Conservation (phyloP, 2,329 filamentous ascomycete species). For the Fusarium sp. region DNA sequence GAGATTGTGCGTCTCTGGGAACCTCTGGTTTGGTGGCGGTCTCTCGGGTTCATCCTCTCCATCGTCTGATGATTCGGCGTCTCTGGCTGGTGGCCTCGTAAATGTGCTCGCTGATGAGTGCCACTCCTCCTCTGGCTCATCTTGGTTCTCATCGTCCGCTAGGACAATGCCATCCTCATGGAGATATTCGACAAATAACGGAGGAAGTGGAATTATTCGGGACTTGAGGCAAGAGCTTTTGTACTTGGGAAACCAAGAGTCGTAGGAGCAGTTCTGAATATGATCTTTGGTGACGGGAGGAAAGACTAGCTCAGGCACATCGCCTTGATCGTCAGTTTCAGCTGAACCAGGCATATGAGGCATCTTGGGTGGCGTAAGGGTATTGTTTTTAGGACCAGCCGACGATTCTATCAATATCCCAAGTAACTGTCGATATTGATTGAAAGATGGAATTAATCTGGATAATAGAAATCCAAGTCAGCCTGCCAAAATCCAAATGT, state of each 20-base stretch:
- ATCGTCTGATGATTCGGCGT: slow-evolving; percentile 56
- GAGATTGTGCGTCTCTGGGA: slow-evolving; percentile 76
- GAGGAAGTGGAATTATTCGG: slow-evolving; percentile 79
- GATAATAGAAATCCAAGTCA: neutral
- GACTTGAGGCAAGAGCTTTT: slow-evolving; percentile 85
- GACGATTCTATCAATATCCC: neutral
- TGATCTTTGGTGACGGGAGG: slow-evolving; percentile 85
- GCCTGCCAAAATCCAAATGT: slow-evolving; percentile 8
- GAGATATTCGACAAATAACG: slow-evolving; percentile 83
- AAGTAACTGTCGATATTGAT: neutral
- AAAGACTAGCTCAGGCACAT: slow-evolving; percentile 66
- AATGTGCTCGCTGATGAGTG: slow-evolving; percentile 48
- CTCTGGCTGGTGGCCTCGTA: slow-evolving; percentile 48
- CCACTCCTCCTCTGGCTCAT: slow-evolving; percentile 66
- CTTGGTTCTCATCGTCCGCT: slow-evolving; percentile 68
- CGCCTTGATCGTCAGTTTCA: slow-evolving; percentile 11
- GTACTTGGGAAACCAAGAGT: slow-evolving; percentile 89
- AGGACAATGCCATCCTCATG: slow-evolving; percentile 92
- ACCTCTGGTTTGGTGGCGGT: slow-evolving; percentile 63
- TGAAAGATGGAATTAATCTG: neutral
- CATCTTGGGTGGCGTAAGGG: slow-evolving; percentile 37
- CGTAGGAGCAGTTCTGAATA: slow-evolving; percentile 93
- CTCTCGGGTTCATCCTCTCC: slow-evolving; percentile 56
- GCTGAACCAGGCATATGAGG: slow-evolving; percentile 46
- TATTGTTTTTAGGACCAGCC: neutral